Conservation (phyloP, 805 yeast genomes). For the Yarrowia alimentaria region DNA sequence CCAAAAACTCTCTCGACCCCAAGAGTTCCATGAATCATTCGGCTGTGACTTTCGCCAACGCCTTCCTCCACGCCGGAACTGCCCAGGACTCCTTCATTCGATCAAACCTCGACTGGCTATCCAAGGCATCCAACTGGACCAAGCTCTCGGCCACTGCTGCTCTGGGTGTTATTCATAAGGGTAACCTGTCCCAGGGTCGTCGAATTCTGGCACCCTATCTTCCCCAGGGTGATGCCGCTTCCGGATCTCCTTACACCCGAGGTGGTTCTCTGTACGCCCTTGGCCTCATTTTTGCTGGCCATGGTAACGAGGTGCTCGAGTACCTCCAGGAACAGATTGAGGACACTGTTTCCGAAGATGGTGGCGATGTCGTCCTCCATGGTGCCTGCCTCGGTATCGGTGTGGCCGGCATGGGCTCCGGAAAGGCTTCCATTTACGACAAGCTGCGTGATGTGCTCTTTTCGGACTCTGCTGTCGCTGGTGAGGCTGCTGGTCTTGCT, state of each 20-base stretch:
- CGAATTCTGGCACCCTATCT: slow-evolving; percentile 84
- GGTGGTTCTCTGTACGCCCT: slow-evolving; percentile 95
- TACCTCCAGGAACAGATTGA: slow-evolving; percentile 66
- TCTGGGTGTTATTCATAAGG: slow-evolving; percentile 93
- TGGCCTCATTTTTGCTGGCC: slow-evolving; percentile 94
- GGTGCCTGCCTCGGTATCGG: slow-evolving; percentile 96
- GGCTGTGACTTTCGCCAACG: slow-evolving; percentile 92
- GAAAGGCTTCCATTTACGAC: slow-evolving; percentile 70
- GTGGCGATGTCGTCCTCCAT: slow-evolving; percentile 67
- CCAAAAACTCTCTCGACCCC: slow-evolving; percentile 81
- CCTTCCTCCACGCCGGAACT: slow-evolving; percentile 94
- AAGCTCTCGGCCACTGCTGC: slow-evolving; percentile 98
- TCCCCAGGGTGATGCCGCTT: slow-evolving; percentile 51
- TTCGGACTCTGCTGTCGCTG: slow-evolving; percentile 88
- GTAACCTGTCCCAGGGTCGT: slow-evolving; percentile 88
- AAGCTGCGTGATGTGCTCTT: slow-evolving; percentile 79
- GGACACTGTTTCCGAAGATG: slow-evolving; percentile 44
- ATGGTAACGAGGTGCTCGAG: slow-evolving; percentile 77
- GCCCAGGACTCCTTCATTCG: slow-evolving; percentile 91
- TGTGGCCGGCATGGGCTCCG: slow-evolving; percentile 94
- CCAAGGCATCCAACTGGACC: slow-evolving; percentile 98
- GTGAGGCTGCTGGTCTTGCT: slow-evolving; percentile 93
- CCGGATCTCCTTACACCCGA: slow-evolving; percentile 79
- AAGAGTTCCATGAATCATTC: slow-evolving; percentile 92
- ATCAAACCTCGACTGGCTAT: slow-evolving; percentile 90